Evolutionary conservation across 345 rosid species (phyloP).

Genomic region (Balakata baccata): DNA sequence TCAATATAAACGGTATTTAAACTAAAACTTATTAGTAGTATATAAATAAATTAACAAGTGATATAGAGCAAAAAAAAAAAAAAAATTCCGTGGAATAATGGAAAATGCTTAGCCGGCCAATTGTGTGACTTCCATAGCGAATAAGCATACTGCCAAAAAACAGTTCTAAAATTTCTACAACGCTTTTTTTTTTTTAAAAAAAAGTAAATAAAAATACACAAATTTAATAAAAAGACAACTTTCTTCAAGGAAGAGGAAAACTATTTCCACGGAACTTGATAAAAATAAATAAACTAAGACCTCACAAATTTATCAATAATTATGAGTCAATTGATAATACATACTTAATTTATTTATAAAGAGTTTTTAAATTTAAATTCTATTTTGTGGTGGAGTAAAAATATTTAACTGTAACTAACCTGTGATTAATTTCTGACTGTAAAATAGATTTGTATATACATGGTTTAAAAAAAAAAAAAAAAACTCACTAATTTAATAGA

Average conservation of each 20-base stretch:
- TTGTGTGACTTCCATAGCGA: not conserved
- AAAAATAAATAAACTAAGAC: not conserved
- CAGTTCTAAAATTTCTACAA: not conserved
- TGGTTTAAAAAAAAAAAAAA: not conserved
- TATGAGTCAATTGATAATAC: too few species aligned
- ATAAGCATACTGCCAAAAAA: not conserved
- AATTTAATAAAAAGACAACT: not conserved
- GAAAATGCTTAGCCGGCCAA: not conserved
- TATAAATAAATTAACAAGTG: too few species aligned
- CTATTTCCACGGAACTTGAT: slow-evolving; percentile 16
- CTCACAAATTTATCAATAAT: too few species aligned
- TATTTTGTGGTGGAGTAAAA: too few species aligned
- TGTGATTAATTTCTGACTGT: too few species aligned
- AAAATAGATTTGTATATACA: too few species aligned
- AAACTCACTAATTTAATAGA: not conserved
- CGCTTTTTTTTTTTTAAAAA: not conserved
- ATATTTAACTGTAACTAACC: too few species aligned
- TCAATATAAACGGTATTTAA: too few species aligned
- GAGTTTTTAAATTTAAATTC: too few species aligned
- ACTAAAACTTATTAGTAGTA: too few species aligned
- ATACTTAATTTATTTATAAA: too few species aligned
- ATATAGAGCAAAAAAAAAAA: too few species aligned
- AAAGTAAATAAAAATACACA: not conserved
- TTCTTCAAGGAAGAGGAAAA: slow-evolving; percentile 15
- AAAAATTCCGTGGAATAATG: not conserved